These are phyloP conservation scores for Tranzscheliella williamsii DNA, from an alignment of 1,284 basidiomycete species.

Conservation along the genomic window DNA sequence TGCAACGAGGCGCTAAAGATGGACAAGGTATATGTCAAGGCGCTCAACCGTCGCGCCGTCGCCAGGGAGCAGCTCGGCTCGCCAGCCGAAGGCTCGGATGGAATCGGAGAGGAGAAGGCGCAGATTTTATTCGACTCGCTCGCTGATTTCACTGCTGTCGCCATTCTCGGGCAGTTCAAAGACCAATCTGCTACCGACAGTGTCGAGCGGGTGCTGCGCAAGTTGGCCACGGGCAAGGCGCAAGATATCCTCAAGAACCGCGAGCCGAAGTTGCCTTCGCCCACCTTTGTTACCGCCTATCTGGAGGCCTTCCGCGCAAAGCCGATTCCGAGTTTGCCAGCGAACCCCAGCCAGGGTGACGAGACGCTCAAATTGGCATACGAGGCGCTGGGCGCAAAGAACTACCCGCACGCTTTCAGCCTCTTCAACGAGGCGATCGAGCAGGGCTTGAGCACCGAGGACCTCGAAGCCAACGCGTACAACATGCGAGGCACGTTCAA, in stretches of 20 bases:
- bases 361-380: conserved; percentile 78
- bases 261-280: conserved; percentile 82
- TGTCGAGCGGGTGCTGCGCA: conserved; percentile 90
- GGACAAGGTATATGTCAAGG: conserved; percentile 88
- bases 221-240: conserved; percentile 75
- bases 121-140: conserved; percentile 45
- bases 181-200: conserved; percentile 77
- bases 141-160: conserved; percentile 87
- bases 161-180: conserved; percentile 89
- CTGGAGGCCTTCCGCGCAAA: conserved; percentile 92
- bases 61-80: conserved; percentile 80
- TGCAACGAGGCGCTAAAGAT: conserved; percentile 85
- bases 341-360: conserved; percentile 76
- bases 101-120: conserved; percentile 48
- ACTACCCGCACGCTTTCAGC: conserved; percentile 81
- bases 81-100: conserved; percentile 69
- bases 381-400: conserved; percentile 80
- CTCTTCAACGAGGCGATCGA: conserved; percentile 84
- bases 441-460: conserved; percentile 76
- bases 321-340: conserved; percentile 74
- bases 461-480: conserved; percentile 80
- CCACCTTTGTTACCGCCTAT: conserved; percentile 92
- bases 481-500: conserved; percentile 82
- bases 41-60: conserved; percentile 85
- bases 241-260: conserved; percentile 74